These are phyloP conservation scores for Omphalotus olearius DNA, from an alignment of 1,284 basidiomycete genomes.

Conservation along the genomic window DNA sequence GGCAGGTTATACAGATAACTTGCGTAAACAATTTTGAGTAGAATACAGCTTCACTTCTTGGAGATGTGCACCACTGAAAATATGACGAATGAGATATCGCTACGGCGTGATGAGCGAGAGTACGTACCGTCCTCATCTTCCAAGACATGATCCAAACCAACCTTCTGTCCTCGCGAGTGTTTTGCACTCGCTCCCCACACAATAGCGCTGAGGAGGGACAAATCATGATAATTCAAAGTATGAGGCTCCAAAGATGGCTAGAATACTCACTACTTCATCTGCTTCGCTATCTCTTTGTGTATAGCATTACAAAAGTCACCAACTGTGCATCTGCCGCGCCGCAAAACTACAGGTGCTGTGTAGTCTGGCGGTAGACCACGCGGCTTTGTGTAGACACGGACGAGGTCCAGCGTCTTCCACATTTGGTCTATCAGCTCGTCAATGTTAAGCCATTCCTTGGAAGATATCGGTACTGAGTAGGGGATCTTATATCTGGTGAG, in stretches of 20 bases:
- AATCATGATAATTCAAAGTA: not conserved
- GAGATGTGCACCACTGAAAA: conserved; percentile 72
- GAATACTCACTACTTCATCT: conserved; percentile 78
- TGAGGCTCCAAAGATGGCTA: not conserved
- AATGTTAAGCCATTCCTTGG: conserved; percentile 92
- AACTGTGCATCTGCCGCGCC: conserved; percentile 69
- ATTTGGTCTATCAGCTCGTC: conserved; percentile 92
- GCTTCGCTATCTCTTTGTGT: conserved; percentile 91
- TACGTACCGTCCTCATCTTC: conserved; percentile 85
- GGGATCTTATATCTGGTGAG: conserved; percentile 79
- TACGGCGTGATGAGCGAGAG: not conserved
- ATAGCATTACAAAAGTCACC: conserved; percentile 92
- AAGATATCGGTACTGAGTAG: conserved; percentile 91
- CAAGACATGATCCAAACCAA: conserved; percentile 84
- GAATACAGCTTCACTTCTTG: conserved; percentile 54
- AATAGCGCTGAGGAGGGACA: conserved; percentile 59
- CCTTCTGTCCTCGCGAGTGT: conserved; percentile 94
- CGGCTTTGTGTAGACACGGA: conserved; percentile 95
- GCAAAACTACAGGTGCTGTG: conserved; percentile 73
- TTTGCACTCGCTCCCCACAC: conserved; percentile 96
- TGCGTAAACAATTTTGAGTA: not conserved
- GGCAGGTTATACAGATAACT: not conserved
- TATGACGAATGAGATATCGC: conserved; percentile 2
- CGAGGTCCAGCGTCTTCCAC: conserved; percentile 88
- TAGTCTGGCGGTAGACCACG: conserved; percentile 92